Evolutionary conservation across 179 eudicot species (phyloP).

Genomic region (Beta lomatogona): DNA sequence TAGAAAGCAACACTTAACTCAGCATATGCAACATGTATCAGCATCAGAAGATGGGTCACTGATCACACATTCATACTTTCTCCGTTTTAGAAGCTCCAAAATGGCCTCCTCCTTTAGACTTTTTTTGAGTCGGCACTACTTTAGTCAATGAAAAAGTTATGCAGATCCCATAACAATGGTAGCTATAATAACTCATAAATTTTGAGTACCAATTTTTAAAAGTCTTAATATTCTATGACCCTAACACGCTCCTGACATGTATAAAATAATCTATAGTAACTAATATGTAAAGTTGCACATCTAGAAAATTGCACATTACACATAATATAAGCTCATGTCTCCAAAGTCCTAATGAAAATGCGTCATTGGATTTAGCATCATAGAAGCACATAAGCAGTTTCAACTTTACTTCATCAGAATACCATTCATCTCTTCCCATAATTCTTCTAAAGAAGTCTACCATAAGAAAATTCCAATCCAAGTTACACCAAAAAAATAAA

Average conservation of each 20-base stretch:
- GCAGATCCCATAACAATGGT: not conserved
- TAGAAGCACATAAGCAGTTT: not conserved
- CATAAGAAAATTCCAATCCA: too few species aligned
- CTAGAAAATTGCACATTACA: not conserved
- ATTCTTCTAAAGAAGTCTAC: not conserved
- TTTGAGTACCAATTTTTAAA: too few species aligned
- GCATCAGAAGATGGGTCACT: not conserved
- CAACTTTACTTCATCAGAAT: not conserved
- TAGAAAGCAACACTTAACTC: slow-evolving; percentile 9
- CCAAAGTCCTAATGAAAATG: not conserved
- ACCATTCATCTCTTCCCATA: not conserved
- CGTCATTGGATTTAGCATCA: not conserved
- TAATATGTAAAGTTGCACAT: not conserved
- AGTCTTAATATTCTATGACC: not conserved
- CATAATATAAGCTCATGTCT: not conserved
- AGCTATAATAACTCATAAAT: too few species aligned
- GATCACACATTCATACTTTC: not conserved
- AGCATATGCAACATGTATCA: slow-evolving; percentile 20
- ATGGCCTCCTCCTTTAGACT: slow-evolving; percentile 21
- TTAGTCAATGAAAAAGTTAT: too few species aligned
- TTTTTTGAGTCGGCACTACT: not conserved
- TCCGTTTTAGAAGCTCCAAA: slow-evolving; percentile 3
- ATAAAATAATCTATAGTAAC: too few species aligned
- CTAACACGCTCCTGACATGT: too few species aligned
- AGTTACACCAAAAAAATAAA: too few species aligned